These are phyloP conservation scores for Mycena citricolor DNA, from an alignment of 1,284 basidiomycete species.

Conservation along the genomic window DNA sequence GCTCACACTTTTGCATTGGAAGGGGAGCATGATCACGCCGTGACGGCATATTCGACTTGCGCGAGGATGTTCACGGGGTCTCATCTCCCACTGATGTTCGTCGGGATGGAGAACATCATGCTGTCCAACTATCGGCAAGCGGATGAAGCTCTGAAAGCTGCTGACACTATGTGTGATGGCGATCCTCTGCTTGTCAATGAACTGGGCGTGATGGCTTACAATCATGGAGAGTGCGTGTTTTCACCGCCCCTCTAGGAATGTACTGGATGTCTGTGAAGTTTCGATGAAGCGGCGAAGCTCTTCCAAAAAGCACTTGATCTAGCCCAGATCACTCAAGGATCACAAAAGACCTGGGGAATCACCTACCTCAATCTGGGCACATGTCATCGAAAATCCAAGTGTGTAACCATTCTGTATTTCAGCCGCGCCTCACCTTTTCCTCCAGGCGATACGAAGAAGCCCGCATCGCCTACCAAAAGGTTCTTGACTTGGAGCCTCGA, in stretches of 20 bases:
- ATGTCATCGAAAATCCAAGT: conserved; percentile 78
- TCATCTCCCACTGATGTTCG: conserved; percentile 91
- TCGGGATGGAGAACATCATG: conserved; percentile 97
- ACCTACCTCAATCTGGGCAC: conserved; percentile 93
- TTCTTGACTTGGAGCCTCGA: conserved; percentile 79
- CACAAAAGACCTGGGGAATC: conserved; percentile 79
- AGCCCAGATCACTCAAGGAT: conserved; percentile 81
- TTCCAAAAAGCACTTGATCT: conserved; percentile 75
- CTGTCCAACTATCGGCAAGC: conserved; percentile 84
- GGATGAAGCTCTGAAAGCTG: conserved; percentile 83
- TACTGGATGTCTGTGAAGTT: conserved; percentile 42
- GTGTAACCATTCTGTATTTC: conserved; percentile 27
- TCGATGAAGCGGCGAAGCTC: conserved; percentile 64
- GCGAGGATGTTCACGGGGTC: conserved; percentile 95
- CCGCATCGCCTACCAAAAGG: conserved; percentile 67
- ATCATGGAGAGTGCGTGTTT: conserved; percentile 71
- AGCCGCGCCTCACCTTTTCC: neutral
- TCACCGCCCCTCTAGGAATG: neutral
- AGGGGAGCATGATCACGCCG: conserved; percentile 97
- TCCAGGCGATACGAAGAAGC: conserved; percentile 70
- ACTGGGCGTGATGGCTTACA: conserved; percentile 89
- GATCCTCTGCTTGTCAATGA: conserved; percentile 94
- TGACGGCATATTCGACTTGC: conserved; percentile 96
- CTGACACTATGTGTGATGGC: conserved; percentile 74
- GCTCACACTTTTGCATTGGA: conserved; percentile 97